Conservation (phyloP, 2,329 filamentous ascomycete species). For the Xylaria sp. region DNA sequence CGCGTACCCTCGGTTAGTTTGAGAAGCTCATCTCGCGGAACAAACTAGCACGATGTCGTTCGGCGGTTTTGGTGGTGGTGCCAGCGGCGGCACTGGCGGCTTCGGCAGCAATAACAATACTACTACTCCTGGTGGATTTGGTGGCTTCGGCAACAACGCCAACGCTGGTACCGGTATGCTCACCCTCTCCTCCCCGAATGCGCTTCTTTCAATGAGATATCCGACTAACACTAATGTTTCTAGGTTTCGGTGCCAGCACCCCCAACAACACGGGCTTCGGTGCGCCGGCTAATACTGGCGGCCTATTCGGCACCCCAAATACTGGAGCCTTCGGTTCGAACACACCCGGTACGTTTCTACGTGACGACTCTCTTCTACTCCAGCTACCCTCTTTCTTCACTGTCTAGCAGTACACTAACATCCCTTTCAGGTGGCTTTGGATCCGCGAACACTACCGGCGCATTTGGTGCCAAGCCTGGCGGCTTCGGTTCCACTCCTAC, state of each 20-base stretch:
- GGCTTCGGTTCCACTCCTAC: slow-evolving; percentile 36
- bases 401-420: slow-evolving; percentile 18
- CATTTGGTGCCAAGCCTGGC: slow-evolving; percentile 40
- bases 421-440: slow-evolving; percentile 38
- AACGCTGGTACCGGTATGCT: slow-evolving; percentile 49
- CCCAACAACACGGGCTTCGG: slow-evolving; percentile 29
- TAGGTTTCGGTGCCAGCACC: slow-evolving; percentile 28
- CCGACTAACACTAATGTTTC: slow-evolving; percentile 22
- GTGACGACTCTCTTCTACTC: not conserved
- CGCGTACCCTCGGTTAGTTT: slow-evolving; percentile 13
- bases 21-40: slow-evolving; percentile 10
- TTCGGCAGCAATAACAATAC: slow-evolving; percentile 53
- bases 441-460: slow-evolving; percentile 36
- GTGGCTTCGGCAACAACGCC: slow-evolving; percentile 48
- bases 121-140: slow-evolving; percentile 47
- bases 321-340: slow-evolving; percentile 37
- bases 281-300: slow-evolving; percentile 31
- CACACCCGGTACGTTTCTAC: slow-evolving; percentile 35
- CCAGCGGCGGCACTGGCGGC: slow-evolving; percentile 40
- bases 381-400: not conserved
- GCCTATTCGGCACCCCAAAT: slow-evolving; percentile 31
- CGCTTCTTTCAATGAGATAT: slow-evolving; percentile 1
- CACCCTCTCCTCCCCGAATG: slow-evolving; percentile 18
- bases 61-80: slow-evolving; percentile 47
- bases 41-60: slow-evolving; percentile 47